These are phyloP conservation scores for Perkinsus chesapeaki DNA, from an alignment of 169 alveolate species.

Conservation along the genomic window DNA sequence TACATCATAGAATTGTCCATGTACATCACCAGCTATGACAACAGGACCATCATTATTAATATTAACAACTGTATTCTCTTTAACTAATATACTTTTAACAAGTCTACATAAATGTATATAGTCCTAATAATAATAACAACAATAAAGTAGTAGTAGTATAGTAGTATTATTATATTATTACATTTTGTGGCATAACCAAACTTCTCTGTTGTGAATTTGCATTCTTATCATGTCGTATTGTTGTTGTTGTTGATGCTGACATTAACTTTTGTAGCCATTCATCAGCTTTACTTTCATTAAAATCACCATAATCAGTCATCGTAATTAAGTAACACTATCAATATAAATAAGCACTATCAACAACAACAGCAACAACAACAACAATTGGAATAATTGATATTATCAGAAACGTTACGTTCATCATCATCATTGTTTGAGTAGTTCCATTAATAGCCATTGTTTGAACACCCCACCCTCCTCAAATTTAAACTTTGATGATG, in stretches of 20 bases:
- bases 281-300: neutral
- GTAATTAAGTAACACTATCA: neutral
- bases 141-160: neutral
- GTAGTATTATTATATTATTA: no score
- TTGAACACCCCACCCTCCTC: neutral
- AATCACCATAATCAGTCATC: no score
- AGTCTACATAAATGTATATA: neutral
- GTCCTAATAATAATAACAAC: neutral
- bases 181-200: neutral
- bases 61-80: neutral
- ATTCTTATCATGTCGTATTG: neutral
- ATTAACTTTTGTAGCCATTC: neutral
- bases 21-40: constrained; percentile 90
- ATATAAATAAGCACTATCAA: neutral
- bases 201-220: neutral
- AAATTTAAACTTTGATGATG: neutral
- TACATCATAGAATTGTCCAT: constrained; percentile 94
- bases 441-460: neutral
- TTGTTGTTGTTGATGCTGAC: neutral
- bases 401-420: neutral
- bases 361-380: neutral
- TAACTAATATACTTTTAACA: neutral
- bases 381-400: no score
- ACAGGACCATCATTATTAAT: constrained; percentile 51
- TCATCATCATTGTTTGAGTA: neutral